Base-by-base conservation (phyloP, 345 rosid genomes). In the Syzygium oleosum region DNA sequence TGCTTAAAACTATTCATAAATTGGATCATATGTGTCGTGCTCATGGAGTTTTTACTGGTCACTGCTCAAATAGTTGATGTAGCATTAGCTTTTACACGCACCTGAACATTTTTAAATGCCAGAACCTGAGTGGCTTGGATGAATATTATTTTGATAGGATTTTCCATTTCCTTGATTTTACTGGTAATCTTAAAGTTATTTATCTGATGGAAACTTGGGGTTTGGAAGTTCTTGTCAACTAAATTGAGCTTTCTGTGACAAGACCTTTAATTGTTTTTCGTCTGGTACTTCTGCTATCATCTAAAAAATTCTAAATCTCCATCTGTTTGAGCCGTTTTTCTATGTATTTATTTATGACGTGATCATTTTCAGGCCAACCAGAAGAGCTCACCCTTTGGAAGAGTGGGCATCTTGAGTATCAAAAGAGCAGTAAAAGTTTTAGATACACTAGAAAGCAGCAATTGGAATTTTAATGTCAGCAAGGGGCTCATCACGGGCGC, bases 391-490 rank as follows among this genome's bases (percentile, higher is more conserved):
- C 89, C 94, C 91, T 87, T 93, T 25, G 99, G 96, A 91, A 92
- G 91, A 86, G 96, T 95, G 7, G 93, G 98, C 52, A 86, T 90
- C 7, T 88, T 91, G 73, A 95, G 98, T 52, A 79, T 97, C 54
- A 96, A 95, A 90, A 95, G 91, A 91, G 96, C 98, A 7, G 95
- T 95, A 3, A 96, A 91, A 63, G 95, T 94, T 89, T 78, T 97
- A 38, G 99, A 95, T 89, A 93, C 95, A 73, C 88, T 96, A 9
- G 99, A 98, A 86, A 95, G 97, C 88, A 93, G 96, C 85, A 89
- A 95, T 95, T 93, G 98, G 25, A 91, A 93, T 90, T 89, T 96
- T 93, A 95, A 96, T 63, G 87, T 93, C 15, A 77, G 92, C 29
- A 90, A 90, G 84, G 96, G 94, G 68, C 93, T 93, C 90, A 52